Evolutionary conservation across 2,329 filamentous ascomycete species (phyloP).

Genomic region (Clonostachys solani): DNA sequence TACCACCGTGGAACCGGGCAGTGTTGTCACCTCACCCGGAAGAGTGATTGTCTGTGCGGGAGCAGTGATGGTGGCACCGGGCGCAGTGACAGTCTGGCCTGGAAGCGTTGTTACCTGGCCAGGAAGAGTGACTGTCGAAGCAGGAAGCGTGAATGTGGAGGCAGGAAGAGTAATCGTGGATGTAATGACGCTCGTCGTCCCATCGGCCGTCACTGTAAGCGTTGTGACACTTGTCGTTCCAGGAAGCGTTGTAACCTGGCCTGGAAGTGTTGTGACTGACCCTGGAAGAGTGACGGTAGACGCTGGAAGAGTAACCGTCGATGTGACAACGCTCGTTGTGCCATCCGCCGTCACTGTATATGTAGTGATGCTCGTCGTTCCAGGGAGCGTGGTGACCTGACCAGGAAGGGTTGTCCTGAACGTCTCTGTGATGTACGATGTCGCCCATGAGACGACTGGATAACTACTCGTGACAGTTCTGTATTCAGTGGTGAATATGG

Average conservation of each 20-base stretch:
- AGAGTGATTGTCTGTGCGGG: constrained; percentile 8
- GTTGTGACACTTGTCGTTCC: background rate
- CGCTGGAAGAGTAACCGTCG: constrained; percentile 16
- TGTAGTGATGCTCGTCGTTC: too few relatives aligned
- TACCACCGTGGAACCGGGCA: constrained; percentile 20
- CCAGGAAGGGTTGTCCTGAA: too few relatives aligned
- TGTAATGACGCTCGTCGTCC: background rate
- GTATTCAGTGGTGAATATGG: constrained; percentile 5
- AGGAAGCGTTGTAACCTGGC: too few relatives aligned
- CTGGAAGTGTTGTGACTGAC: too few relatives aligned
- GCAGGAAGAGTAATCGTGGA: constrained; percentile 13
- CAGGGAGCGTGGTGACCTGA: too few relatives aligned
- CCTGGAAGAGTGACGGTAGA: constrained; percentile 12
- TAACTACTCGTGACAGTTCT: constrained; percentile 9
- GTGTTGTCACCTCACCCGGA: constrained; percentile 10
- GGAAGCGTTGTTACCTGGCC: constrained; percentile 13
- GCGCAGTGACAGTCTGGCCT: constrained; percentile 8
- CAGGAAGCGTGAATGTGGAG: constrained; percentile 7
- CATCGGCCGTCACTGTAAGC: background rate
- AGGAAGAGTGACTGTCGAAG: constrained; percentile 16
- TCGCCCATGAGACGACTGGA: constrained; percentile 8
- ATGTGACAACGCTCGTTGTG: too few relatives aligned
- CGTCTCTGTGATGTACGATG: background rate
- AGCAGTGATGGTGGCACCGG: constrained; percentile 7
- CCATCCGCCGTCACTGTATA: too few relatives aligned